These are phyloP conservation scores for Ogataea angusta DNA, from an alignment of 805 yeast species.

Conservation along the genomic window DNA sequence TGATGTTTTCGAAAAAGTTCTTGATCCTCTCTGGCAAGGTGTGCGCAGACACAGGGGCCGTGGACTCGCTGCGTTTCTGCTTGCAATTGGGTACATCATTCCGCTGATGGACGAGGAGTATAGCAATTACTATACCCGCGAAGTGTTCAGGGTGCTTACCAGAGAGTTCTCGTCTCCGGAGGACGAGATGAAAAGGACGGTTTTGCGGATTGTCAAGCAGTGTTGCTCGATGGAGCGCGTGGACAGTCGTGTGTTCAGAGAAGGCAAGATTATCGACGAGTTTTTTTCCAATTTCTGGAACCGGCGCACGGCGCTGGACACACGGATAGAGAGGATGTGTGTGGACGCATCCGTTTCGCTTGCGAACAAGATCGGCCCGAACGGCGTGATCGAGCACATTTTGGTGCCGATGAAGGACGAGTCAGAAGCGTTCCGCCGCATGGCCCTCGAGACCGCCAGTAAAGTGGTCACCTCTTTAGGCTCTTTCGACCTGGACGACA, in stretches of 20 bases:
- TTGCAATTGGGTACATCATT: conserved; percentile 73
- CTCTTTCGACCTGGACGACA: conserved; percentile 56
- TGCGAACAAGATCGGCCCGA: conserved; percentile 64
- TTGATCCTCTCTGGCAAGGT: conserved; percentile 82
- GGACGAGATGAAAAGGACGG: conserved; percentile 79
- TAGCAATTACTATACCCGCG: conserved; percentile 72
- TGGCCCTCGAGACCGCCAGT: conserved; percentile 72
- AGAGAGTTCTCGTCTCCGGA: conserved; percentile 81
- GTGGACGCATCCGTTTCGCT: conserved; percentile 68
- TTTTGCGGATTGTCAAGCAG: conserved; percentile 63
- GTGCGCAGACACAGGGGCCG: conserved; percentile 74
- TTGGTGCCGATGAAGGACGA: conserved; percentile 69
- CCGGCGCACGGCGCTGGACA: conserved; percentile 72
- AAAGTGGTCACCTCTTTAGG: conserved; percentile 51
- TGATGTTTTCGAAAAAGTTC: conserved; percentile 71
- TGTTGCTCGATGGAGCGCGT: conserved; percentile 63
- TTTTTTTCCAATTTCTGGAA: conserved; percentile 79
- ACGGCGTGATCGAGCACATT: conserved; percentile 55
- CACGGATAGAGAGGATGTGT: conserved; percentile 54
- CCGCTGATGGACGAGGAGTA: conserved; percentile 87
- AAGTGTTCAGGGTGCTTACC: conserved; percentile 61
- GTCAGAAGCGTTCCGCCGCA: conserved; percentile 71
- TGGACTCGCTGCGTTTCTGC: conserved; percentile 68
- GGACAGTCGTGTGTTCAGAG: conserved; percentile 45
- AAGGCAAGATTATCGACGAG: conserved; percentile 48